Percentiles rank a stretch among this genome's conserved stretches.
These are phyloP conservation scores for Butyriboletus appendiculatus DNA, from an alignment of 1,284 basidiomycete genomes.

Conservation along the genomic window DNA sequence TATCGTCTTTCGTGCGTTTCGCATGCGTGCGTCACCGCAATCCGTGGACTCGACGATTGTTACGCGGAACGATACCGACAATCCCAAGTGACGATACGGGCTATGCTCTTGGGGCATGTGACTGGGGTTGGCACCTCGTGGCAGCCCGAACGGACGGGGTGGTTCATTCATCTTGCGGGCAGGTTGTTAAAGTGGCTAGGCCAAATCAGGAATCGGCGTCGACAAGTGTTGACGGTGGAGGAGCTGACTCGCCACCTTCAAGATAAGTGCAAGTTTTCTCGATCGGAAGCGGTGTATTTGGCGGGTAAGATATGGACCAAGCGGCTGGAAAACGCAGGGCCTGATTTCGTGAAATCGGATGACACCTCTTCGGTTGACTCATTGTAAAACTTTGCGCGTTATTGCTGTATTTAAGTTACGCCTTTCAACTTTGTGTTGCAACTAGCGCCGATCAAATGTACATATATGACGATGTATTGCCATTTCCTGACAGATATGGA, in stretches of 20 bases:
- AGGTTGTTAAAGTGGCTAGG: slow-evolving; percentile 22
- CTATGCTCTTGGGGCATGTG: slow-evolving; percentile 26
- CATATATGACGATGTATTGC: not conserved
- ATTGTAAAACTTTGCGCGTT: not conserved
- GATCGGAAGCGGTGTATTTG: slow-evolving; percentile 22
- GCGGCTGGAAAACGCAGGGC: slow-evolving; percentile 20
- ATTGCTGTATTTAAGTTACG: not conserved
- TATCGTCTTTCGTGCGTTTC: slow-evolving; percentile 20
- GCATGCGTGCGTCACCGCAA: slow-evolving; percentile 29
- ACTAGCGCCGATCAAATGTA: not conserved
- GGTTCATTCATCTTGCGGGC: slow-evolving; percentile 28
- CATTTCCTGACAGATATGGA: slow-evolving; percentile 4
- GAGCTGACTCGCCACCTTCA: slow-evolving; percentile 26
- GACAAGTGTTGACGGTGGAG: slow-evolving; percentile 17
- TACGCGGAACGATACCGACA: slow-evolving; percentile 19
- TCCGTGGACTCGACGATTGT: slow-evolving; percentile 12
- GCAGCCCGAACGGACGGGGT: slow-evolving; percentile 24
- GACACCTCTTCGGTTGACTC: slow-evolving; percentile 22
- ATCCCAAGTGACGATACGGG: slow-evolving; percentile 18
- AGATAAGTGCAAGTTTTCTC: slow-evolving; percentile 24
- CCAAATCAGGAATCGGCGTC: slow-evolving; percentile 12
- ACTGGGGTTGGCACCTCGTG: slow-evolving; percentile 18
- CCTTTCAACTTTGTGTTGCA: slow-evolving; percentile 11
- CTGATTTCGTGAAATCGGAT: slow-evolving; percentile 28
- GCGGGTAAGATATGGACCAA: slow-evolving; percentile 27